Evolutionary conservation across 352 stramenopile genomes (phyloP).

Genomic region (Elongisporangium undulatum): DNA sequence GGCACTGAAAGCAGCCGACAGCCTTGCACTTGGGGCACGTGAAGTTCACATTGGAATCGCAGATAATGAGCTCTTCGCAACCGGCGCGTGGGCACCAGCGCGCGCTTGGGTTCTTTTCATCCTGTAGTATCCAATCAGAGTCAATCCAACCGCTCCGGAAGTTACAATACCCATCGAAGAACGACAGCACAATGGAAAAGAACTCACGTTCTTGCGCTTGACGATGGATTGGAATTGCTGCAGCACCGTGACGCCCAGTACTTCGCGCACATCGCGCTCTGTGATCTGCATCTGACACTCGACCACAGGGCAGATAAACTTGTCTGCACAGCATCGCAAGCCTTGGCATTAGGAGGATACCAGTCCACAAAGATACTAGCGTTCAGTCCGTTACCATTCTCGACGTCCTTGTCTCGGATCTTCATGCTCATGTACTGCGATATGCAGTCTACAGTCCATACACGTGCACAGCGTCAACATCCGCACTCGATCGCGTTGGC

Average conservation of each 20-base stretch:
- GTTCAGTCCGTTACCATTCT: conserved; percentile 42
- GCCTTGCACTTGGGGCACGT: conserved; percentile 55
- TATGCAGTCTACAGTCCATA: conserved; percentile 27
- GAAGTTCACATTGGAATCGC: conserved; percentile 39
- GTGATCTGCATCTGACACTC: conserved; percentile 36
- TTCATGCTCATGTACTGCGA: conserved; percentile 54
- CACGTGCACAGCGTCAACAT: background rate
- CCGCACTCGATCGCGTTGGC: background rate
- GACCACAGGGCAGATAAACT: conserved; percentile 60
- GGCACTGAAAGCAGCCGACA: conserved; percentile 58
- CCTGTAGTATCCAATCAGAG: conserved; percentile 16
- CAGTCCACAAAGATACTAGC: background rate
- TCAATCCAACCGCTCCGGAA: background rate
- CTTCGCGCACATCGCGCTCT: conserved; percentile 26
- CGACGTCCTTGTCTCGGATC: conserved; percentile 49
- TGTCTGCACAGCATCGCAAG: conserved; percentile 26
- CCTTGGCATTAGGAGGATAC: background rate
- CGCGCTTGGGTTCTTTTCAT: conserved; percentile 71
- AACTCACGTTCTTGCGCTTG: conserved; percentile 52
- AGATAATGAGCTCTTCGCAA: conserved; percentile 68
- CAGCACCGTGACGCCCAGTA: conserved; percentile 21
- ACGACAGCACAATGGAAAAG: background rate
- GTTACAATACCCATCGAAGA: background rate
- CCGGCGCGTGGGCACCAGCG: conserved; percentile 54
- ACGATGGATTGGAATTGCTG: conserved; percentile 26